Conservation (phyloP, 1,284 basidiomycete genomes). For the Butyriboletus appendiculatus region DNA sequence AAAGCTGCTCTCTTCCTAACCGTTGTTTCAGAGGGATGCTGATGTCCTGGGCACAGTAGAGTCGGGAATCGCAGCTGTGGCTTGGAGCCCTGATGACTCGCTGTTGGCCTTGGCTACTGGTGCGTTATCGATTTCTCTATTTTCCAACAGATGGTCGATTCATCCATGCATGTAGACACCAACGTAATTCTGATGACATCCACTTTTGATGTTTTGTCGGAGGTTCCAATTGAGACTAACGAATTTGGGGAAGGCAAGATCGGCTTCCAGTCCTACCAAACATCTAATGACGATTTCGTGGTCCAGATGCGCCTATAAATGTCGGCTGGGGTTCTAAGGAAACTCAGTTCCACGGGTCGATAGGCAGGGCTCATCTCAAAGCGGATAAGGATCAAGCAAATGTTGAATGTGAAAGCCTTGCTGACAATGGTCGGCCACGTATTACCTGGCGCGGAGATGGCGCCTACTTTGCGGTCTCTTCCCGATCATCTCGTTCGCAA, state of each 20-base stretch:
- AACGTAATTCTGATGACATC: constrained; percentile 90
- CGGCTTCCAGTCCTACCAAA: constrained; percentile 26
- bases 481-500: constrained; percentile 47
- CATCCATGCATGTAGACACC: constrained; percentile 44
- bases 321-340: constrained; percentile 98
- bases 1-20: neutral
- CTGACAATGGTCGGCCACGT: constrained; percentile 74
- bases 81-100: constrained; percentile 92
- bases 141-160: neutral
- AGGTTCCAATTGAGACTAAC: constrained; percentile 67
- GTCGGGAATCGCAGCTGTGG: constrained; percentile 78
- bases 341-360: constrained; percentile 97
- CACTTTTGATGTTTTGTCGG: constrained; percentile 86
- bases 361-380: constrained; percentile 70
- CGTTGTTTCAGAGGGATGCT: constrained; percentile 29
- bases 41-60: constrained; percentile 89
- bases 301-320: constrained; percentile 83
- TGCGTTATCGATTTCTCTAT: constrained; percentile 31
- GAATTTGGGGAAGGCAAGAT: constrained; percentile 81
- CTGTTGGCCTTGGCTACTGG: constrained; percentile 81
- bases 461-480: constrained; percentile 85
- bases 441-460: constrained; percentile 96
- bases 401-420: constrained; percentile 54
- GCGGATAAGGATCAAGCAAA: constrained; percentile 56
- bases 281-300: constrained; percentile 12